Base-by-base conservation (phyloP, 805 yeast genomes). In the Lipomyces japonicus region DNA sequence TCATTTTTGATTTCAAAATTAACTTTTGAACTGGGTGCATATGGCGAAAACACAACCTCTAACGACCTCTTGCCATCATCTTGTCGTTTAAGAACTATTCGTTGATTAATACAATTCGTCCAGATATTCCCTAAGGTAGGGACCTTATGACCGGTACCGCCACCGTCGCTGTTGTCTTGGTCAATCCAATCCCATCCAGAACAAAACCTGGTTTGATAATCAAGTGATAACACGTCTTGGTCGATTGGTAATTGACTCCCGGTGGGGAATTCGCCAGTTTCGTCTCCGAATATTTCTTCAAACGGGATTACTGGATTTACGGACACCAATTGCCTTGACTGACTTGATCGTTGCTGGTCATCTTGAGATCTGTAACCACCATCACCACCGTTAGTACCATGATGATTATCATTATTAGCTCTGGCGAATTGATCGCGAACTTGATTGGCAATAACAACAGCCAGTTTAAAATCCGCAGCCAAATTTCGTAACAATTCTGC, bases 381-480 rank as follows among this genome's bases (percentile, higher is more conserved):
- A 18, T 34, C 37, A n/a, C n/a, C n/a, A n/a, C n/a, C n/a, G n/a
- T n/a, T n/a, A n/a, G n/a, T n/a, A n/a, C n/a, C n/a, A n/a, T n/a
- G n/a, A n/a, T n/a, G n/a, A n/a, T n/a, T n/a, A n/a, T n/a, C n/a
- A n/a, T n/a, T 12, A n/a, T 32, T 31, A 9, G 23, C 31, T 16
- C 25, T 32, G 7, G 22, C 42, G 30, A 55, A 55, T 24, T 45
- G 75, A 60, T 84, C 91, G 36, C 89, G 77, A 1, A 89, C 87
- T 65, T 90, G 96, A 60, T 90, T 89, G 0, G 89, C 77, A 1
- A 84, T 75, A 0, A 87, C 79, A 0, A 90, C 66, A 0, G 95
- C 84, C 3, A 85, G 62, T 21, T 75, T 66, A 61, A 71, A 66
- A 14, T 71, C 63, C 19, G 62, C 59, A 0, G 88, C 81, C 22